Evolutionary conservation across 2,329 filamentous ascomycete species (phyloP), one percentile per base, ranked within the genome.

Genomic region (Ophiostoma tasmaniense): DNA sequence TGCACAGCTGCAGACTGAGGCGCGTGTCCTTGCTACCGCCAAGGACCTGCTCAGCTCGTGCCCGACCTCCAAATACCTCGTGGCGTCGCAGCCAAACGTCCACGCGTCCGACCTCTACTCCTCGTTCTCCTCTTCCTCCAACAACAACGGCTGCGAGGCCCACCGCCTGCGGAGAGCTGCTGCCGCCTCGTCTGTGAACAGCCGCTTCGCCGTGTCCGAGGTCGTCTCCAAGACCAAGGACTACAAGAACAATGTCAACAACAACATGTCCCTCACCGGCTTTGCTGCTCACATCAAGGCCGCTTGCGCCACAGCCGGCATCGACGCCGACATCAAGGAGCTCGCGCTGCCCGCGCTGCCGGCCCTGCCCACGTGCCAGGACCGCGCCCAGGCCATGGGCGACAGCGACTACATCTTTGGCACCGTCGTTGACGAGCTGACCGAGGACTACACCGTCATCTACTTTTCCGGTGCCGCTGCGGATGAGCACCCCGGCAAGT

Each of bases 61-160:
- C 78, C 89, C 90, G 1, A 92, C 90, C 25, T 84, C 88, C 66
- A 85, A 85, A 73, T 97, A 97, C 79, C 81, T 96, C 69, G 78
- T 97, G 73, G 85, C 96, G 71, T 86, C 87, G 37, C 92, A 97
- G 76, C 88, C 90, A 13, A 90, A 90, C 73, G 83, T 93, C 69
- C 87, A 89, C 73, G 85, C 87, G 59, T 81, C 83, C 71, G 92
- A 96, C 77, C 88, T 94, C 74, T 79, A 80, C 73, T 79, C 81
- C 70, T 75, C 74, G 76, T 79, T 78, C 37, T 39, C 37, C 37
- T 39, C 37, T 10, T 39, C 37, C 37, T 39, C 37, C 11, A 2
- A 10, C 37, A 39, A 14, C 76, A 45, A 20, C 76, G 61, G 61
- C 30, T 70, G 81, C 82, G 82, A 85, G 82, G 75, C 84, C 81